These are phyloP conservation scores for Atractiella rhizophila DNA, from an alignment of 768 basidiomycete species.

Conservation along the genomic window DNA sequence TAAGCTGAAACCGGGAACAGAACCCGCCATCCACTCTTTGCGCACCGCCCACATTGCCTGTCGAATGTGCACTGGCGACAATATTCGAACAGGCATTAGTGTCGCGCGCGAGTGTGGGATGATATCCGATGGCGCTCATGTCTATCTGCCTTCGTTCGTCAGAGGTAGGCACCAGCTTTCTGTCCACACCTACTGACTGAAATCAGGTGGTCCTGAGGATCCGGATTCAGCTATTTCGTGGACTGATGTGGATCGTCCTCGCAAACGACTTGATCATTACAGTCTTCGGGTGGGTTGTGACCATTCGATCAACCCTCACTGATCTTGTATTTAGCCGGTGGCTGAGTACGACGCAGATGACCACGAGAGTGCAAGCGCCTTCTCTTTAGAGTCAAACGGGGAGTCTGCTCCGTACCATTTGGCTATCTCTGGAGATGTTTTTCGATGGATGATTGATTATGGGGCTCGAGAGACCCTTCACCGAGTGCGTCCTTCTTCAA, in stretches of 20 bases:
- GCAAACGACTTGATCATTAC: conserved; percentile 64
- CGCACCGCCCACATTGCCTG: conserved; percentile 74
- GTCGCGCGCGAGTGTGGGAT: conserved; percentile 83
- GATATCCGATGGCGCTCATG: conserved; percentile 62
- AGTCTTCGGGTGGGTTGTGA: conserved; percentile 33
- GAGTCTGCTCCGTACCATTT: conserved; percentile 60
- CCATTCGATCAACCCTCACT: not conserved
- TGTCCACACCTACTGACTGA: no score
- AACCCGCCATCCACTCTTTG: conserved; percentile 66
- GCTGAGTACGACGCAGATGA: conserved; percentile 50
- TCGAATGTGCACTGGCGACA: conserved; percentile 96
- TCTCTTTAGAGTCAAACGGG: conserved; percentile 14
- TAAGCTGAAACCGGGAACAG: conserved; percentile 74
- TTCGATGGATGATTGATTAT: conserved; percentile 93
- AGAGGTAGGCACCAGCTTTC: no score
- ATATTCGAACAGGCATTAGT: conserved; percentile 82
- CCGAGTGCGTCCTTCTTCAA: conserved; percentile 36
- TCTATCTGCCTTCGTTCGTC: conserved; percentile 58
- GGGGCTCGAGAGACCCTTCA: conserved; percentile 83
- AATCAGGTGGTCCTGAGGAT: conserved; percentile 19
- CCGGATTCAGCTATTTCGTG: conserved; percentile 46
- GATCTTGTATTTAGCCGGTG: conserved; percentile 20
- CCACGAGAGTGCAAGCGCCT: no score
- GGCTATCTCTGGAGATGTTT: conserved; percentile 79
- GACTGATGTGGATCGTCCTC: conserved; percentile 69